A percentile compares a stretch with the other conserved stretches of the same genome.
These are phyloP conservation scores for Erodium chrysanthum DNA, from an alignment of 441 rosid species.

Conservation along the genomic window DNA sequence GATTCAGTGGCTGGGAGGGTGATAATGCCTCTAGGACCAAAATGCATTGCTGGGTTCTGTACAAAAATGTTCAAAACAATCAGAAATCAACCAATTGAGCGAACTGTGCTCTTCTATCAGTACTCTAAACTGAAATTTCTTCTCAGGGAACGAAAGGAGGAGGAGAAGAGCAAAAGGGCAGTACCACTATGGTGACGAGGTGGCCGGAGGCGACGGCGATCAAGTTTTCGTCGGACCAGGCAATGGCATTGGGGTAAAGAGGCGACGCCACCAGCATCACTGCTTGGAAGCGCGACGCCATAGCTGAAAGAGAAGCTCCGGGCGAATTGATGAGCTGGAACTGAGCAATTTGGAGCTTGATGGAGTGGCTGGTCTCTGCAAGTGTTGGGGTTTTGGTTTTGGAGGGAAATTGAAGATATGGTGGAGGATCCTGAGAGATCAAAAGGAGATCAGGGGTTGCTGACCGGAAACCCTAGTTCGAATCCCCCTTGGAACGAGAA, in stretches of 20 bases:
- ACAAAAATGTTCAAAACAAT: slow-evolving; percentile 2
- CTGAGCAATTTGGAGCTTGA: not conserved
- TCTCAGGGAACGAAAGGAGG: not conserved
- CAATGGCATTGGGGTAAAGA: slow-evolving; percentile 60
- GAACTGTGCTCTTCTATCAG: not conserved
- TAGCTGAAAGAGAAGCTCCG: slow-evolving; percentile 14
- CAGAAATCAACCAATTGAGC: not conserved
- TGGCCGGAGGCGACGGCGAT: slow-evolving; percentile 77
- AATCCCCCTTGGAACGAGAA: not conserved
- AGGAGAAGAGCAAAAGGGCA: not conserved
- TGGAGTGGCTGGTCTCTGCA: too few species aligned
- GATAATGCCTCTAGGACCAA: slow-evolving; percentile 80
- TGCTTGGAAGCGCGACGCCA: slow-evolving; percentile 78
- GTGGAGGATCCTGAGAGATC: not conserved
- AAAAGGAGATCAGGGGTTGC: not conserved
- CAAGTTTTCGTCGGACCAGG: slow-evolving; percentile 89
- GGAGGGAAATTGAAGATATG: not conserved
- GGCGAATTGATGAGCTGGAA: not conserved
- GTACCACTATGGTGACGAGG: slow-evolving; percentile 71
- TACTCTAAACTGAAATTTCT: not conserved
- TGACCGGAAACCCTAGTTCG: not conserved
- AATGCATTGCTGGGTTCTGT: slow-evolving; percentile 78
- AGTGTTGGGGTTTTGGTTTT: not conserved
- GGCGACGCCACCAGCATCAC: slow-evolving; percentile 61
- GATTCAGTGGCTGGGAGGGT: slow-evolving; percentile 41